Base-by-base conservation (phyloP, 2,329 filamentous ascomycete genomes). In the Calonectria montana region DNA sequence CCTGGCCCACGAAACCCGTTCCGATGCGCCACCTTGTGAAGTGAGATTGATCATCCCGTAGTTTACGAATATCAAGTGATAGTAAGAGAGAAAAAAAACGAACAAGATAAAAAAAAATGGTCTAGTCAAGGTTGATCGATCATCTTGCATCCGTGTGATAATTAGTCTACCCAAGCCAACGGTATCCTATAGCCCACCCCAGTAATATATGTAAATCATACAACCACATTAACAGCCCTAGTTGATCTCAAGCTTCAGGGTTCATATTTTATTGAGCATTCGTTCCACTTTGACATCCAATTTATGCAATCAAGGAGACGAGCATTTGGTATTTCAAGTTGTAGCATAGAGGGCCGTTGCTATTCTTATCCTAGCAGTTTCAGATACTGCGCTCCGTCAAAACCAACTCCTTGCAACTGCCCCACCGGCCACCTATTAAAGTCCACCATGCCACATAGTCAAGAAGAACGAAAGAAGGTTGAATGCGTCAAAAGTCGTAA, bases 401-500 rank as follows among this genome's bases (percentile, higher is more conserved):
- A 25, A 25, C 35, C n/a, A 39, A 18, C 37, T 35, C 13, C 15
- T 18, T 39, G 29, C 31, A n/a, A 57, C 31, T 27, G 31, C 15
- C 9, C 29, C 31, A 57, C 29, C 15, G 21, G 31, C 35, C 53
- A 39, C 29, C 37, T 21, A 23, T 59, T 37, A 59, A 59, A 59
- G 31, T 35, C 21, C n/a, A 25, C 9, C 47, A 29, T 35, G 25
- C 15, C 35, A 31, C 63, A 27, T 27, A 31, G n/a, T 35, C 3
- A 7, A 15, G 16, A 10, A 48, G 23, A 23, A 39, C 43, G 23
- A 62, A 62, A 43, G 16, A 43, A 62, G 10, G 57, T 31, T 13
- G 57, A 27, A 62, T 62, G 25, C 63, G 43, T 25, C 62, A 53
- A 35, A 35, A 65, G 41, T 47, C 43, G 62, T 65, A 65, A 65